These are phyloP conservation scores for Hortiboletus rubellus DNA, from an alignment of 1,284 basidiomycete species.

Conservation along the genomic window DNA sequence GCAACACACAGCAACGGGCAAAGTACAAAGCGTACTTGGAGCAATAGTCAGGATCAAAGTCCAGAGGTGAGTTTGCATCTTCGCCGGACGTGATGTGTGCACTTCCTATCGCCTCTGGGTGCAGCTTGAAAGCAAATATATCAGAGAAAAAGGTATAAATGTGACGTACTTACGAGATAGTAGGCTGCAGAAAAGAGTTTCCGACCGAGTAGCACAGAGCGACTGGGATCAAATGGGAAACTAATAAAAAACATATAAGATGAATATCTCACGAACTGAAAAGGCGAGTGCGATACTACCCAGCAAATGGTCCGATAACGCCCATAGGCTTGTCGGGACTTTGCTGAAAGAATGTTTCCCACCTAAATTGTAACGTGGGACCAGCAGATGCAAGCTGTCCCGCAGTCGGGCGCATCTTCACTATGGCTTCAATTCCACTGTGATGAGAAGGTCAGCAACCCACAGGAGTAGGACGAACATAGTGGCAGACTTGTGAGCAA, in stretches of 20 bases:
- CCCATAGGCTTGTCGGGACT: constrained; percentile 26
- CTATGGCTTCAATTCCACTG: constrained; percentile 40
- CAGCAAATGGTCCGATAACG: constrained; percentile 12
- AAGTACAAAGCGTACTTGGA: constrained; percentile 8
- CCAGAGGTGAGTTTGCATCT: constrained; percentile 22
- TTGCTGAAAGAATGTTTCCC: constrained; percentile 40
- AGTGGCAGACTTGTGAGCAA: constrained; percentile 49
- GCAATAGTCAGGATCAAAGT: constrained; percentile 20
- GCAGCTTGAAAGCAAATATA: constrained; percentile 16
- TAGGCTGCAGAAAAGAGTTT: constrained; percentile 12
- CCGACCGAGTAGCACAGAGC: neutral
- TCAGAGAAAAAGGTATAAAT: constrained; percentile 19
- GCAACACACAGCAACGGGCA: neutral
- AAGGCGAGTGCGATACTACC: constrained; percentile 8
- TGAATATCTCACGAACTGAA: neutral
- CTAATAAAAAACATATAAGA: constrained; percentile 5
- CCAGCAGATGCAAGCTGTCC: constrained; percentile 40
- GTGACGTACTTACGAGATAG: constrained; percentile 17
- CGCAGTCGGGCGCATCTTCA: constrained; percentile 41
- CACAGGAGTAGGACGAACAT: neutral
- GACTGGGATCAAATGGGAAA: neutral
- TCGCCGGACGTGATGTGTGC: constrained; percentile 32
- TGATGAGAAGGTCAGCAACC: neutral
- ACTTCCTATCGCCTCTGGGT: constrained; percentile 31
- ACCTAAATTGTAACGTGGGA: constrained; percentile 38